These are phyloP conservation scores for Gleditsia sinensis DNA, from an alignment of 306 rosid genomes.

Conservation along the genomic window DNA sequence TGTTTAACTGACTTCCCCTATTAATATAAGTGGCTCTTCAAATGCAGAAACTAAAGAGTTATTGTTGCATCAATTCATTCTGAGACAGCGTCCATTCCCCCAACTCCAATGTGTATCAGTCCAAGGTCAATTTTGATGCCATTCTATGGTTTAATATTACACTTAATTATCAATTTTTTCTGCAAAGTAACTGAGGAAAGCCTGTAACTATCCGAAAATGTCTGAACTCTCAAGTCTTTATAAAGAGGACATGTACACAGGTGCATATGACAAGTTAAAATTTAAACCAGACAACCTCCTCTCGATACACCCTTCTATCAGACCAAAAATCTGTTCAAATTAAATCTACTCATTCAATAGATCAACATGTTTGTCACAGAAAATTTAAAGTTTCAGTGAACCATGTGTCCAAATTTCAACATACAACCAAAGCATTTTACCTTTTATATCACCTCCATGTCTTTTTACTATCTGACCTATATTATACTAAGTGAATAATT, in stretches of 20 bases:
- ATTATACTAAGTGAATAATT: not conserved
- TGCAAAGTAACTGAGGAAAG: not conserved
- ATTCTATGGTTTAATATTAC: too few relatives aligned
- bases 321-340: not conserved
- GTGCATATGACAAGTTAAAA: not conserved
- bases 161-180: too few relatives aligned
- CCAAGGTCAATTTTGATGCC: too few relatives aligned
- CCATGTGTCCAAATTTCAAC: constrained; percentile 22
- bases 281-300: not conserved
- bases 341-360: not conserved
- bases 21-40: too few relatives aligned
- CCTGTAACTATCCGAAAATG: not conserved
- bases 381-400: constrained; percentile 5
- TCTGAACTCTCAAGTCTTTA: not conserved
- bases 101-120: too few relatives aligned
- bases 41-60: too few relatives aligned
- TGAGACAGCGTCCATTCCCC: too few relatives aligned
- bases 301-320: not conserved
- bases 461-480: not conserved
- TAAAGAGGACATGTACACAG: not conserved
- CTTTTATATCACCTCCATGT: not conserved
- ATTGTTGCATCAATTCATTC: too few relatives aligned
- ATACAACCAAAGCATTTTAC: not conserved
- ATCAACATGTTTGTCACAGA: not conserved
- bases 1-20: too few relatives aligned